Evolutionary conservation across 139 green algal species (phyloP), one percentile per base, ranked within the genome.

Genomic region (Coelastrella sp.): DNA sequence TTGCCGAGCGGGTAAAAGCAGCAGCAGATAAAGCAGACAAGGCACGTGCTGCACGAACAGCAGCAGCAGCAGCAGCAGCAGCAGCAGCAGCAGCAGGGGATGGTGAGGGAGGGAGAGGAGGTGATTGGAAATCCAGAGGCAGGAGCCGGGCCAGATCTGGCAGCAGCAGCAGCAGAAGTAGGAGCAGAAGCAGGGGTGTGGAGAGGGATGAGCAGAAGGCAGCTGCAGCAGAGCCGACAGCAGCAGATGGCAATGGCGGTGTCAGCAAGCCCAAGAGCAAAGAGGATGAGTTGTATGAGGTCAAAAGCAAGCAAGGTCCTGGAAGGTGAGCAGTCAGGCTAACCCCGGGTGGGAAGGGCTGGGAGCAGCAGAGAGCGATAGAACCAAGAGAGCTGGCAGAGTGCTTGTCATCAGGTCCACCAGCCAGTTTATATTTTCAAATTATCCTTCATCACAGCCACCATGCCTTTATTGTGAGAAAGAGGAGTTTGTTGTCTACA

Each of bases 201-300:
- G 35, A 89, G 35, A 24, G 11, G 19, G 56, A 19, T 1, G 27
- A 22, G 6, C 27, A 11, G 6, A 61, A n/a, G 7, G 49, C 4
- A 7, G 57, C 15, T 6, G 57, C 63, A 58, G 19, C 83, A 90
- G 80, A 22, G 65, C 49, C 82, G n/a, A n/a, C n/a, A 80, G 66
- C 65, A 75, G 76, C 35, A 25, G 75, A 10, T 58, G 59, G 4
- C 17, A 10, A 12, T n/a, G 76, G 87, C 8, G 25, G 24, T 27
- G 65, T 57, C 85, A 79, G 59, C 63, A 81, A 87, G 84, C 58
- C 84, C 82, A 19, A 73, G 24, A 74, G 59, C 59, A 78, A 82
- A 14, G 87, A 88, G 57, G 92, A 92, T 24, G 88, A 66, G 81
- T 80, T 89, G 76, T 60, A 86, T 89, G 61, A 91, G 49, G 60